Percentiles rank a stretch among this genome's conserved stretches.
phyloP scores from a whole-genome alignment of 2,329 filamentous ascomycete species.

The Emmonsiellopsis sp. region DNA sequence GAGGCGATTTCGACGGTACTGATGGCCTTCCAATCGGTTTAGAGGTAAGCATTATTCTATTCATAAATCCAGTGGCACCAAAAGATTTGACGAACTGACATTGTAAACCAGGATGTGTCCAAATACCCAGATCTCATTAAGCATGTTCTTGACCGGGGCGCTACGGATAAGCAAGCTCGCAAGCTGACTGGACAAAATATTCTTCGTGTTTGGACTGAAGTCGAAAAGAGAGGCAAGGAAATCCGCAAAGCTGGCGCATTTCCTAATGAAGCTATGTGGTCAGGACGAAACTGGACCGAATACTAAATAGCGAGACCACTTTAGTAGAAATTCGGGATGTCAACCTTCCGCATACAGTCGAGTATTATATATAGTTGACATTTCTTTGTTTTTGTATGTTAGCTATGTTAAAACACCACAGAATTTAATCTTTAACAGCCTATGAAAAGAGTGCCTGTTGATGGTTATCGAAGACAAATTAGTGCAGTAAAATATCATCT shows the following conservation, averaged over 20 bases:
- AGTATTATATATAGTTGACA: too few species aligned
- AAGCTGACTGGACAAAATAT: slow-evolving; percentile 33
- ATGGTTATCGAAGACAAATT: too few species aligned
- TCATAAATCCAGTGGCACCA: not conserved
- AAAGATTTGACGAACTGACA: not conserved
- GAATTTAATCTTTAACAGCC: too few species aligned
- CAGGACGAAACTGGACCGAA: slow-evolving; percentile 8
- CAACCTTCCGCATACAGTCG: too few species aligned
- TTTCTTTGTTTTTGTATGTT: too few species aligned
- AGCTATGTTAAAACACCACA: too few species aligned
- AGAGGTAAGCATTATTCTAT: slow-evolving; percentile 11
- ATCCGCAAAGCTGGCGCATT: slow-evolving; percentile 11
- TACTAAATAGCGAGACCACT: not conserved
- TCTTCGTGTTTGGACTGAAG: slow-evolving; percentile 18
- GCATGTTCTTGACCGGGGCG: slow-evolving; percentile 27
- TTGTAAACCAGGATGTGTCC: slow-evolving; percentile 15
- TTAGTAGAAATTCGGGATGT: not conserved
- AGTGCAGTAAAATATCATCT: too few species aligned
- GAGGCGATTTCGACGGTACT: slow-evolving; percentile 27
- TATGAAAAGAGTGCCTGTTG: too few species aligned
- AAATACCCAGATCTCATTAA: slow-evolving; percentile 17
- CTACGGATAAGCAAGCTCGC: slow-evolving; percentile 29
- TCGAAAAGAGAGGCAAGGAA: slow-evolving; percentile 10
- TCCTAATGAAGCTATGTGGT: slow-evolving; percentile 15
- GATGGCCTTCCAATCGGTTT: slow-evolving; percentile 15